A percentile compares a stretch with the other conserved stretches of the same genome.
Evolutionary conservation across 2,329 filamentous ascomycete species (phyloP).

Genomic region (Sclerotinia spermophila): DNA sequence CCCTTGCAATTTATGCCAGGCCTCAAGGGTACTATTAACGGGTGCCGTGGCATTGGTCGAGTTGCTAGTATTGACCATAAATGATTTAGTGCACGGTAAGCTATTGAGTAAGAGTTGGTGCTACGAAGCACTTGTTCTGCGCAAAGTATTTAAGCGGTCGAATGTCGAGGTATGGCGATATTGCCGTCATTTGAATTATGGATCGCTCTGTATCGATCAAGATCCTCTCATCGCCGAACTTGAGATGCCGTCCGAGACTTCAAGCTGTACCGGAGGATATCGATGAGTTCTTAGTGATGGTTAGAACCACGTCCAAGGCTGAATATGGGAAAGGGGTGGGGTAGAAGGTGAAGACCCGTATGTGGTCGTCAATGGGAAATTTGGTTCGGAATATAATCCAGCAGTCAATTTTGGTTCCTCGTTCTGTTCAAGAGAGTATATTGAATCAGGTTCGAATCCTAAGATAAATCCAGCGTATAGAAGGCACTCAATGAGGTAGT

Average conservation of each 20-base stretch:
- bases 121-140: neutral
- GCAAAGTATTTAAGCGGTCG: neutral
- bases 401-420: neutral
- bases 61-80: slow-evolving; percentile 15
- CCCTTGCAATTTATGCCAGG: slow-evolving; percentile 22
- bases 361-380: neutral
- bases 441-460: slow-evolving; percentile 7
- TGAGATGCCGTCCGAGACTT: neutral
- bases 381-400: neutral
- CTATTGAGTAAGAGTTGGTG: neutral
- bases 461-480: neutral
- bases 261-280: neutral
- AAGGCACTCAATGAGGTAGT: slow-evolving; percentile 4
- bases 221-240: neutral
- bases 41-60: slow-evolving; percentile 14
- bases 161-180: slow-evolving; percentile 1
- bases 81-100: neutral
- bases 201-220: neutral
- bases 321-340: neutral
- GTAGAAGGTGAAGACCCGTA: neutral
- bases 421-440: neutral
- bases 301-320: neutral
- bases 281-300: neutral
- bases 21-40: slow-evolving; percentile 1
- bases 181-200: slow-evolving; percentile 12